Base-by-base conservation (phyloP, 2,329 filamentous ascomycete genomes). In the Ophiosphaerella narmari region DNA sequence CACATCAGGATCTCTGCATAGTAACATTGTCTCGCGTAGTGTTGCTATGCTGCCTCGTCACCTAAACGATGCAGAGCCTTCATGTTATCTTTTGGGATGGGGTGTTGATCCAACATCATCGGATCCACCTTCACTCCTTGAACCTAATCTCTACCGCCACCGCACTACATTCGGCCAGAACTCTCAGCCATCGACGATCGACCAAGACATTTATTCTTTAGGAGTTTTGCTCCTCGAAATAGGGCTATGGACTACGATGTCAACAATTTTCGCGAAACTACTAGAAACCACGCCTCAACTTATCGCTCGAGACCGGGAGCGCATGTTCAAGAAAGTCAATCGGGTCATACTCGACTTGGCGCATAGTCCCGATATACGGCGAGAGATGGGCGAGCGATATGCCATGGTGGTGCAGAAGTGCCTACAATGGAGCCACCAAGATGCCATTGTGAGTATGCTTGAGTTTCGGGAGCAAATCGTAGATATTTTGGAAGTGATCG, bases 141-240 rank as follows among this genome's bases (percentile, higher is more conserved):
- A 59, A 39, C 50, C 43, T 11, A 78, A 83, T 43, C 41, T 83
- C 0, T 84, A 83, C 54, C 74, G 76, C 0, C 80, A 84, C 52
- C 78, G 78, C 0, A 53, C 57, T 0, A 73, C 80, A 0, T 79
- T 82, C 52, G 79, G 80, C 0, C 51, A 55, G 2, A n/a, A 12
- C 18, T 34, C 31, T 67, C 73, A 2, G 63, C 71, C 53, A 0
- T 82, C 78, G 54, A 67, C 53, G 3, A 82, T 80, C 74, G 76
- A 80, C 44, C 80, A 84, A 57, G 81, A 84, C 46, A 77, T 84
- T 7, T 84, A 84, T 59, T 80, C 78, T 42, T 71, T 84, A 0
- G 80, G 81, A 0, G 78, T 83, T 0, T 79, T 78, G 33, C 70
- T 84, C 0, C 64, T 84, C 0, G 81, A 84, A 57, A 74, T 83